Percentiles rank a stretch among this genome's conserved stretches.
These are phyloP conservation scores for Hirsutella rhossiliensis DNA, from an alignment of 2,329 filamentous ascomycete species.

Conservation along the genomic window DNA sequence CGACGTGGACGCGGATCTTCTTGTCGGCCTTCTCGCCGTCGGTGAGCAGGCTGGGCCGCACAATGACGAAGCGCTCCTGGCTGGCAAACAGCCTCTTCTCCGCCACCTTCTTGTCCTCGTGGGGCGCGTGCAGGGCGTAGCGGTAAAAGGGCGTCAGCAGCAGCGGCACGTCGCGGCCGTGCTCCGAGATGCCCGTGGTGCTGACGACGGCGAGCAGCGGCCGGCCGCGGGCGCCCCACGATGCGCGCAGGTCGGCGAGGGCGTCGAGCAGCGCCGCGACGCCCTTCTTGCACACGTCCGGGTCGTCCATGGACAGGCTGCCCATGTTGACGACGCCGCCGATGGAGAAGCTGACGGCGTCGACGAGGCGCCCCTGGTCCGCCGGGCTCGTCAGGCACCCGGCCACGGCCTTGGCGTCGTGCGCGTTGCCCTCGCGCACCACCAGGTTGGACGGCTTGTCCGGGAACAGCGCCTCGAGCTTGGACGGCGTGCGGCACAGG, in stretches of 20 bases:
- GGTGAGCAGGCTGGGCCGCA: slow-evolving; percentile 24
- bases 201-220: slow-evolving; percentile 25
- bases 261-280: slow-evolving; percentile 21
- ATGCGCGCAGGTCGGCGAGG: slow-evolving; percentile 13
- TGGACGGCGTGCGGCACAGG: slow-evolving; percentile 27
- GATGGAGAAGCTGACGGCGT: slow-evolving; percentile 26
- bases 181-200: slow-evolving; percentile 26
- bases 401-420: slow-evolving; percentile 18
- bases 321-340: slow-evolving; percentile 12
- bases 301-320: slow-evolving; percentile 19
- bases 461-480: slow-evolving; percentile 22
- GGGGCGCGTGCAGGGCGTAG: slow-evolving; percentile 25
- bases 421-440: slow-evolving; percentile 25
- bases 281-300: slow-evolving; percentile 26
- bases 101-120: slow-evolving; percentile 35
- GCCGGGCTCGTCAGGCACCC: slow-evolving; percentile 16
- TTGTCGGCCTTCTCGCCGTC: slow-evolving; percentile 10
- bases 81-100: slow-evolving; percentile 20
- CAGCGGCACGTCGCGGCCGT: slow-evolving; percentile 20
- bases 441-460: slow-evolving; percentile 19
- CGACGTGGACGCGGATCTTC: slow-evolving; percentile 16
- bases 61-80: slow-evolving; percentile 22
- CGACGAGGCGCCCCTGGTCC: slow-evolving; percentile 18
- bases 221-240: slow-evolving; percentile 7
- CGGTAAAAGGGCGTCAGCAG: slow-evolving; percentile 30